Base-by-base conservation (phyloP, 2,329 filamentous ascomycete species). In the Alternaria alternata region DNA sequence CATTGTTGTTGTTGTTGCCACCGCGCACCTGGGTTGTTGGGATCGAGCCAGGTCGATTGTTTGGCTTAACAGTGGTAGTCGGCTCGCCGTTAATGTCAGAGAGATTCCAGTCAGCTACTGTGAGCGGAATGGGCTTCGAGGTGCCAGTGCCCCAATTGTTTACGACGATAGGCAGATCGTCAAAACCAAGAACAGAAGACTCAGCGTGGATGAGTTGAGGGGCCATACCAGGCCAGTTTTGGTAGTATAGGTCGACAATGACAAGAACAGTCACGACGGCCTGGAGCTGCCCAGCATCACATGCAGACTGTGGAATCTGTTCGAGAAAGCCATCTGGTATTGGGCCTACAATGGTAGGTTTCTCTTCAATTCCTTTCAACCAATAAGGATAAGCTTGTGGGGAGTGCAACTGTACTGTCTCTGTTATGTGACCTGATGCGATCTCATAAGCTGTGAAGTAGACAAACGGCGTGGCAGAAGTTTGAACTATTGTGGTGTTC, bases 391-490 rank as follows among this genome's bases (percentile, higher is more conserved):
- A 80, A 22, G 72, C 77, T 53, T 75, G 77, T 0, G 77, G 71
- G 16, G 69, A 68, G 5, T 69, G 60, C 36, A 83, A 64, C 14
- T 72, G 69, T 57, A 81, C 71, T 1, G 75, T 75, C 24, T 69
- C 53, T 4, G 80, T 81, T 1, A 59, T 66, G 41, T 75, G 75
- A 11, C 59, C 61, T 28, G 59, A 74, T 51, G 79, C 76, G n/a
- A 82, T 71, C 57, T 82, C 79, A 59, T 82, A 82, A 5, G 71
- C 70, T 18, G 76, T 78, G 63, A 82, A 81, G 59, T 80, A 79
- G 7, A 82, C 75, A 46, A 81, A 80, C 1, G 81, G 78, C 1
- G 80, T 81, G 44, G 66, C 72, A 16, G 75, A 77, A 4, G 73
- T 73, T 32, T 73, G 65, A 24, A 67, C 58, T 38, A 44, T 60